Evolutionary conservation across 2,329 filamentous ascomycete genomes (phyloP), one percentile per base, ranked within the genome.

Genomic region (Colletotrichum simmondsii): DNA sequence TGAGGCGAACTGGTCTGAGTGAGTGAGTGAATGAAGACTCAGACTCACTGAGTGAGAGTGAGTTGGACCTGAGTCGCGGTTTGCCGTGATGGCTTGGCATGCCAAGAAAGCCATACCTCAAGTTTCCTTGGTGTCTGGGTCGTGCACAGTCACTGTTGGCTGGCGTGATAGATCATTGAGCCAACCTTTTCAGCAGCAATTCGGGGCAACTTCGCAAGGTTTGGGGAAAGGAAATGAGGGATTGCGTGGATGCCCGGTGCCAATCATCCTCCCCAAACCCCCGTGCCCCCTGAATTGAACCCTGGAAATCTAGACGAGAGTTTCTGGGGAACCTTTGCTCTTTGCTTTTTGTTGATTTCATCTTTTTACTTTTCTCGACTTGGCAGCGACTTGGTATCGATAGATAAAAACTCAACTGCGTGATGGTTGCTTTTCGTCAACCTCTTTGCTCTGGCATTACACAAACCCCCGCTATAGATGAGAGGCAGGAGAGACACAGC

Each of bases 251-350:
- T 32, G 54, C 28, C 16, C 16, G 11, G 19, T 11, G 54, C 28
- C 26, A 35, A 32, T 57, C 28, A 32, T 24, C 14, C 35, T 35
- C 6, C 30, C 30, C 30, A 5, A 11, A 14, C 11, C 35, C 24
- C n/a, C n/a, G n/a, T n/a, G n/a, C n/a, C 58, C 58, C 42, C 59
- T n/a, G 19, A 16, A 32, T 62, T 62, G 42, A 37, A 62, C 59
- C 59, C 59, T 62, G 59, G 14, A 30, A 30, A 52, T 24, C 46
- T 32, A 49, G 24, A 19, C 5, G 59, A 26, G 24, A 28, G 4
- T n/a, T 26, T 22, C 42, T 28, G 35, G 35, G 42, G 42, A 49
- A 49, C 42, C 42, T 49, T 49, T n/a, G 42, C 42, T 10, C 5
- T 16, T 42, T 42, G 37, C 5, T 42, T 42, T 49, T 49, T n/a